Evolutionary conservation across 2,329 filamentous ascomycete species (phyloP), one percentile per base, ranked within the genome.

Genomic region (Esteya vermicola): DNA sequence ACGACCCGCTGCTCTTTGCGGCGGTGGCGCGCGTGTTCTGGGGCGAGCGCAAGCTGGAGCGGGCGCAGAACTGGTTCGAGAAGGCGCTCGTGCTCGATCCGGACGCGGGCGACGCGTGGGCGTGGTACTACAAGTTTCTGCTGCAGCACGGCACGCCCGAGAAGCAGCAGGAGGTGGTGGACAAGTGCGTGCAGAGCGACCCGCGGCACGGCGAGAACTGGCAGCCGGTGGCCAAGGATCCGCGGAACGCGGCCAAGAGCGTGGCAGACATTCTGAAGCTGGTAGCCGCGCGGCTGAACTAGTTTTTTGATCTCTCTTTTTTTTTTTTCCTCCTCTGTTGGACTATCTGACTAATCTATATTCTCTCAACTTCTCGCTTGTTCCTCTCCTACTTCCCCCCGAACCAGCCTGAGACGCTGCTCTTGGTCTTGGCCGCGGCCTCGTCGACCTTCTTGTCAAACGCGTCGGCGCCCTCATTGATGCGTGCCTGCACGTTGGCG

Each of bases 81-180:
- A 94, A 93, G 61, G 91, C 91, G 0, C 78, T 95, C 41, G 69
- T 94, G 40, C 66, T 91, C 12, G 86, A 98, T 53, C 76, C 80
- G 27, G 88, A 96, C 57, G 64, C 77, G 38, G 91, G 91, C 38
- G 93, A 98, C 63, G 83, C 78, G 10, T 98, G 93, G 93, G 89
- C 86, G 18, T 98, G 89, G 89, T 98, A 95, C 59, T 91, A 86
- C 59, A 88, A 89, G 58, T 98, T 96, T 57, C 55, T 96, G 48
- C 57, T 78, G 49, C 85, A 95, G 66, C 88, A 98, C 61, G 93
- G 91, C 9, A 95, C 86, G 6, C 80, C 85, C 48, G 89, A 94
- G 66, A 98, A 96, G 77, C 71, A 81, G 52, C 73, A 68, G 23
- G 91, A 96, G 54, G 81, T 95, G 25, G 58, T 94, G 6, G 68